Conservation (phyloP, 1,284 basidiomycete genomes). For the Leccinum proliferum region DNA sequence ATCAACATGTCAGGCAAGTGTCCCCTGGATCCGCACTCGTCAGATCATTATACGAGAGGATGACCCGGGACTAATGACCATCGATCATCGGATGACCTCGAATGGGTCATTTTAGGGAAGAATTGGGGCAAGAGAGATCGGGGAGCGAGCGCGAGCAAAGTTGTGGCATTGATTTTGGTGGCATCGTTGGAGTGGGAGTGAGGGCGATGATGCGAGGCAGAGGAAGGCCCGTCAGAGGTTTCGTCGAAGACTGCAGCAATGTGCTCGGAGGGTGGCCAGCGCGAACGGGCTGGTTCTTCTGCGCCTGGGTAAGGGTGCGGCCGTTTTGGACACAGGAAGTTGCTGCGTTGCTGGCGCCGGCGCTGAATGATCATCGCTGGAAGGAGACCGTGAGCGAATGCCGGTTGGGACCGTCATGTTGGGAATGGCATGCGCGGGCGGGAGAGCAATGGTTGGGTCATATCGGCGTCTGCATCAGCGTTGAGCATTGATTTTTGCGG, state of each 20-base stretch:
- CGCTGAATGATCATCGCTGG: not conserved
- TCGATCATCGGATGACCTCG: conserved; percentile 13
- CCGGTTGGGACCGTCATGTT: not conserved
- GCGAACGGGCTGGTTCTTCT: conserved; percentile 22
- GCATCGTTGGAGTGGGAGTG: not conserved
- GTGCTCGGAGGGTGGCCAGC: conserved; percentile 11
- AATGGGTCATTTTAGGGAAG: conserved; percentile 41
- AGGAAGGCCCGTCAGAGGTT: not conserved
- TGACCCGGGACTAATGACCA: conserved; percentile 3
- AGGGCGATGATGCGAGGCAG: not conserved
- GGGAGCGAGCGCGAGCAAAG: not conserved
- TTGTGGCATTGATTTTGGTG: not conserved
- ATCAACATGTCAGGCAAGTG: too few relatives aligned
- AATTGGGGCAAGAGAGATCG: too few relatives aligned
- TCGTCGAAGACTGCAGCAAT: not conserved
- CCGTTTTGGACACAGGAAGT: conserved; percentile 3
- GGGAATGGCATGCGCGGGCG: too few relatives aligned
- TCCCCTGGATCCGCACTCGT: too few relatives aligned
- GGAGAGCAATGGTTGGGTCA: too few relatives aligned
- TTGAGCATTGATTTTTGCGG: too few relatives aligned
- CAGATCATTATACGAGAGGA: too few relatives aligned
- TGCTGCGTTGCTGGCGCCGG: not conserved
- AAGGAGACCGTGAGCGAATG: not conserved
- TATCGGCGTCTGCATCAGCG: too few relatives aligned
- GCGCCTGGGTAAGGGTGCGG: conserved; percentile 7